Base-by-base conservation (phyloP, 2,329 filamentous ascomycete genomes). In the Aureobasidium sp. region DNA sequence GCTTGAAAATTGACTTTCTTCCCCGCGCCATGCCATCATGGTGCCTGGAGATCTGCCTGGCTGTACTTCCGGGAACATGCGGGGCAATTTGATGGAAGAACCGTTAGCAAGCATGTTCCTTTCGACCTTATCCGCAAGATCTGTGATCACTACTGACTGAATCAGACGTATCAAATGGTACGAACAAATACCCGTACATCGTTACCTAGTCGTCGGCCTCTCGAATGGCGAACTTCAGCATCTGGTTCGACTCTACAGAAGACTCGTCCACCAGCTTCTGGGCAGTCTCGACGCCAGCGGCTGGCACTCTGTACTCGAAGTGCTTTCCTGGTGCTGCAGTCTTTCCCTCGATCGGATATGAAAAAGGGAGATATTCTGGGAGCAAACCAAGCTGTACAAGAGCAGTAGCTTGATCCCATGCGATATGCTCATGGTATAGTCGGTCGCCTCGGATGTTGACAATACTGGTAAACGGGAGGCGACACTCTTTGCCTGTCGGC, bases 281-380 rank as follows among this genome's bases (percentile, higher is more conserved):
- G 14, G 76, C 77, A 25, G 79, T 80, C 66, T 87, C 83, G 0
- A 72, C 71, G 0, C 86, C 87, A 0, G 79, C 80, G 0, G 82
- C 82, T 0, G 87, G 87, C n/a, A 89, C 74, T 2, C 76, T 77
- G 56, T 86, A 86, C 70, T 89, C 85, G 52, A 78, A 78, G 58
- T 68, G 74, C 66, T 79, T 79, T 3, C 76, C 78, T 0, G 73
- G 55, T 0, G 65, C 69, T 0, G 77, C 71, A 2, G 64, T 62
- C 41, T 66, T 69, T 15, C 76, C 78, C 6, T 73, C 75, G 0
- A 85, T 65, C 0, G 78, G 66, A 68, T 87, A 83, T 0, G 85
- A 85, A 64, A 85, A 89, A 0, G 82, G 81, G 0, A 89, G 77
- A 64, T 84, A 89, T 62, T 88, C 80, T 84, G 14, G 84, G 14